Conservation (phyloP, 1,284 basidiomycete species). For the Ceraceosorus bombacis region DNA sequence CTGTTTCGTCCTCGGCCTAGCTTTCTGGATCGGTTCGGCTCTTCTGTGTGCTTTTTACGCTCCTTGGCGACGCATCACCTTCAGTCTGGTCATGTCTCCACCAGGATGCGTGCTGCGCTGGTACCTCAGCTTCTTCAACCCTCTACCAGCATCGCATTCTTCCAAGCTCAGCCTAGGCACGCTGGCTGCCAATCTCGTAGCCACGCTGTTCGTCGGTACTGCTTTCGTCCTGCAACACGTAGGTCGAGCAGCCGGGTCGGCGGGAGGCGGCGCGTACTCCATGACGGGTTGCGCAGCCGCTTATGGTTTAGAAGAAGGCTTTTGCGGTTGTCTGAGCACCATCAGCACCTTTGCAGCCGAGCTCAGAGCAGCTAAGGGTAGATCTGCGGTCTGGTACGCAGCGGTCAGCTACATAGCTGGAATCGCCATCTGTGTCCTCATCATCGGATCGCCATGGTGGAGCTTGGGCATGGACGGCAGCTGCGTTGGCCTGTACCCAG, state of each 20-base stretch:
- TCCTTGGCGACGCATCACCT: slow-evolving; percentile 72
- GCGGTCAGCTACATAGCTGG: slow-evolving; percentile 29
- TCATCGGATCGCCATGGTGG: slow-evolving; percentile 43
- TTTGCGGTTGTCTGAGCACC: slow-evolving; percentile 89
- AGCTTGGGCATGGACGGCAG: slow-evolving; percentile 29
- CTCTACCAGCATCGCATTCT: slow-evolving; percentile 60
- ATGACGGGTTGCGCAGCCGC: slow-evolving; percentile 29
- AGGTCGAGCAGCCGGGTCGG: slow-evolving; percentile 10
- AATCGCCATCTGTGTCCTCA: slow-evolving; percentile 30
- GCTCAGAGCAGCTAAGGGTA: slow-evolving; percentile 56
- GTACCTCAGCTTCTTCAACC: slow-evolving; percentile 64
- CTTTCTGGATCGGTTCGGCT: slow-evolving; percentile 55
- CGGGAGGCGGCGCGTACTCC: slow-evolving; percentile 10
- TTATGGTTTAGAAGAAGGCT: slow-evolving; percentile 66
- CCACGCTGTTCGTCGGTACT: slow-evolving; percentile 44
- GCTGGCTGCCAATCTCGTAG: slow-evolving; percentile 72
- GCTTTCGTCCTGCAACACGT: slow-evolving; percentile 26
- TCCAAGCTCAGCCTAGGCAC: slow-evolving; percentile 80
- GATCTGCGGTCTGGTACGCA: slow-evolving; percentile 32
- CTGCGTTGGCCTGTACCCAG: slow-evolving; percentile 13
- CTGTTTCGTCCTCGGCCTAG: slow-evolving; percentile 20
- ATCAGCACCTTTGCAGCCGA: slow-evolving; percentile 89
- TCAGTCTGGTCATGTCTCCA: slow-evolving; percentile 81
- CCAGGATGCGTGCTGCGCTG: slow-evolving; percentile 82
- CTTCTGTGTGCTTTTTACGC: slow-evolving; percentile 67